Base-by-base conservation (phyloP, 176 grass and related monocot species). In the Pharus latifolius region DNA sequence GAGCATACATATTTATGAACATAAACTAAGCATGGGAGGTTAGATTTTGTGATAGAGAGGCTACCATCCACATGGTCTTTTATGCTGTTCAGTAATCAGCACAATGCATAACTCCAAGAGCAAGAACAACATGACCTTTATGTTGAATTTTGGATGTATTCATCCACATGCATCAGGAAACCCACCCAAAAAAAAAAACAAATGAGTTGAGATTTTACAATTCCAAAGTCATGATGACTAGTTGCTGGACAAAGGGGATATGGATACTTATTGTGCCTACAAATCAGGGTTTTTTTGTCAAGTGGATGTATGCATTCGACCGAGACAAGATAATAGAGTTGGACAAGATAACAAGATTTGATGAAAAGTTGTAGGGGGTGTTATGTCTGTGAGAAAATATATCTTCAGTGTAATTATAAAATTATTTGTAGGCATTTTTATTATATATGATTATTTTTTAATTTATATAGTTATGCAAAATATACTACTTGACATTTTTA, bases 171-270 rank as follows among this genome's bases (percentile, higher is more conserved):
- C 31, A 7, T 43, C 33, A 5, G 17, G 59, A 49, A 66, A 74
- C 78, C 44, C 78, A 78, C 68, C 67, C 60, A 60, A 59, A 44
- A 84, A 84, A 73, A n/a, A n/a, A n/a, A n/a, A n/a, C n/a, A n/a
- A n/a, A n/a, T n/a, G 33, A 22, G 26, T 33, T 26, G 1, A 40
- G 3, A 51, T 58, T 65, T 14, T 45, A 78, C 51, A 78, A 24
- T 67, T 37, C 44, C 52, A 18, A 57, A n/a, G 20, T 42, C 74
- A 84, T 84, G 57, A 34, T 28, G 49, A 16, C 22, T 10, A 26
- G 58, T 44, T 20, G 57, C 27, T 63, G 48, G 48, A 23, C 54
- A 72, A 64, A 2, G 10, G 64, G 47, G 26, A 19, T 28, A 15
- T 28, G 5, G 28, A 18, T 28, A 50, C 51, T 69, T 43, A 35